Base-by-base conservation (phyloP, 371 early-diverging fungal genomes). In the Coemansia sp. region DNA sequence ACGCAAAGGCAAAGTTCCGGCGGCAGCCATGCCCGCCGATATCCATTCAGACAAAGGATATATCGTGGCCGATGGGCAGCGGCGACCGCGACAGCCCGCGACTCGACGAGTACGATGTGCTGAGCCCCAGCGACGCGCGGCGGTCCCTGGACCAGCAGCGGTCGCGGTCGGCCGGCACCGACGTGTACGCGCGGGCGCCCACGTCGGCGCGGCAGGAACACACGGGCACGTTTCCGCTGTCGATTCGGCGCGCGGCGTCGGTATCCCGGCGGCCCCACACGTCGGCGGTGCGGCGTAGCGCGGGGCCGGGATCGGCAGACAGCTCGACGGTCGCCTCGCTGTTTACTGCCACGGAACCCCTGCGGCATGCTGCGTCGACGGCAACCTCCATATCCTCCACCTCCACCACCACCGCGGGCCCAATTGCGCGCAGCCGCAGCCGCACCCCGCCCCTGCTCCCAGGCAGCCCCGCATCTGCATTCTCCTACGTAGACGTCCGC, bases 11-110 rank as follows among this genome's bases (percentile, higher is more conserved):
- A 51, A 63, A 59, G 57, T 39, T 49, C 42, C 40, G 48, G 36
- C 59, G 60, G 49, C 63, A 63, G 60, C 69, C 69, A 42, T 68
- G 68, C 34, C 72, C 72, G 53, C 61, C 68, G 35, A 67, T 72
- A 50, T 55, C 68, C 20, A 57, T 72, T 14, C 60, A 63, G 31
- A 72, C 72, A 8, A 68, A 58, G 40, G 68, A 72, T 20, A 72
- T 72, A 63, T 72, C 72, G n/a, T 63, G 68, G 68, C 72, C 72
- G 4, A 52, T 72, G 54, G 72, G 68, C 16, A 67, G 64, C 49
- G 60, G 63, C 33, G 60, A 63, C 41, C 47, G 67, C 6, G 59
- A 43, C 35, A 72, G 64, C 11, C 48, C 61, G n/a, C 68, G 50
- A 4, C 52, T 59, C 5, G 68, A 68, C 26, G 72, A 72, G 43